Base-by-base conservation (phyloP, 2,329 filamentous ascomycete species). In the Didymella pomorum region DNA sequence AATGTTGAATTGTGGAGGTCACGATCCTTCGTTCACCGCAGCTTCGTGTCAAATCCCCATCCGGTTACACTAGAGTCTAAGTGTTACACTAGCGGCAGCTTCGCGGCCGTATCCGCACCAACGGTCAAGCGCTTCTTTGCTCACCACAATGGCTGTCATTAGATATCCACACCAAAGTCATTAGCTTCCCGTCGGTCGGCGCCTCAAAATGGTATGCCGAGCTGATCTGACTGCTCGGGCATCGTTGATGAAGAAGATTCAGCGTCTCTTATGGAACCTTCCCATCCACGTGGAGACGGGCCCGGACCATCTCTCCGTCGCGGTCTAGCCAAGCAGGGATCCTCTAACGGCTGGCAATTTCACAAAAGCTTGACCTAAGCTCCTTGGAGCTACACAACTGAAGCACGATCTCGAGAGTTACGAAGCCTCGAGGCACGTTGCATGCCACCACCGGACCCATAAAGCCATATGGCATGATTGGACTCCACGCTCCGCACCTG, bases 301-400 rank as follows among this genome's bases (percentile, higher is more conserved):
- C 23, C 44, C 45, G 56, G 23, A 35, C 42, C 49, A 53, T 29
- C 14, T 18, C 29, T 41, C 21, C 25, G 16, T 39, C 20, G 11
- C 18, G 18, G 12, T 10, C 39, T 44, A 20, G 20, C 21, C 35
- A 9, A 10, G 20, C 37, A 37, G 37, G 54, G 42, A 12, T 48
- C 33, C 39, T 41, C 23, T n/a, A 31, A 52, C 35, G 48, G 39
- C 26, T 48, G 48, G 33, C 31, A 56, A 50, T 56, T 50, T 56
- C 41, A 46, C 18, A 12, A 28, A 10, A n/a, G n/a, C 16, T 28
- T 5, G 23, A 18, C 31, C 31, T 56, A 50, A 18, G 37, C 46
- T 23, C 23, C 29, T 56, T 45, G 23, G 41, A 33, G 21, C 4
- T 5, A 4, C 26, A n/a, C 25, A 18, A 43, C 8, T 49, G 37